Evolutionary conservation across 371 early-diverging fungal genomes (phyloP), one percentile per base, ranked within the genome.

Genomic region (Lichtheimia ornata): DNA sequence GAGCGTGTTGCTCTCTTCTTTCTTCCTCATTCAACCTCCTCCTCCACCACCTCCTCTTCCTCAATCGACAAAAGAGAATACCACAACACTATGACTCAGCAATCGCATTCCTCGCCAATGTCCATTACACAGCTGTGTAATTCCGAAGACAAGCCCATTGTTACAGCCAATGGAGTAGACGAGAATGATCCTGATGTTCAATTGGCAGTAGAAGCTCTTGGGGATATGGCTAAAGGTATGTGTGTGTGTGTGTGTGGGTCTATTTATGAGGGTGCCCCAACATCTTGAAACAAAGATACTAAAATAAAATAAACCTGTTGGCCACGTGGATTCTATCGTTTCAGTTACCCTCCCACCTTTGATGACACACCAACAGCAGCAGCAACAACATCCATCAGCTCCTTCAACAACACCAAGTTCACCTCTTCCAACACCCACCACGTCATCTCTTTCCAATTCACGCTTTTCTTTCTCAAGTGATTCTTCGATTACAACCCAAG

Each of bases 191-290:
- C 81, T 28, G 88, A 77, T 56, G 86, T 84, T 41, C 81, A 77
- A 63, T 50, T 83, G 51, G 89, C 88, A 7, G 89, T 84, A 17
- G 87, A 85, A 63, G 84, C 81, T 11, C 67, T 89, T 7, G 86
- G 83, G 12, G 80, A 80, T 47, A 76, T 89, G 74, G 73, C 75
- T 18, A 78, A 72, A 51, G 69, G 68, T 40, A 63, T 53, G 22
- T 66, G 44, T 22, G 12, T 52, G 0, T 35, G 30, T 30, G 27
- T 27, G 27, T 27, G 35, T 35, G 35, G 22, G 22, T 22, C 22
- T 22, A 22, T 22, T 22, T 22, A 22, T 22, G 22, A 22, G 22
- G 22, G 9, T 35, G 35, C 35, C 35, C 35, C 35, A 35, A 35
- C 35, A 35, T 24, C 27, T 30, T 35, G 56, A 56, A 54, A 42